phyloP scores from a whole-genome alignment of 164 flowering plant species.

The Saururus chinensis region DNA sequence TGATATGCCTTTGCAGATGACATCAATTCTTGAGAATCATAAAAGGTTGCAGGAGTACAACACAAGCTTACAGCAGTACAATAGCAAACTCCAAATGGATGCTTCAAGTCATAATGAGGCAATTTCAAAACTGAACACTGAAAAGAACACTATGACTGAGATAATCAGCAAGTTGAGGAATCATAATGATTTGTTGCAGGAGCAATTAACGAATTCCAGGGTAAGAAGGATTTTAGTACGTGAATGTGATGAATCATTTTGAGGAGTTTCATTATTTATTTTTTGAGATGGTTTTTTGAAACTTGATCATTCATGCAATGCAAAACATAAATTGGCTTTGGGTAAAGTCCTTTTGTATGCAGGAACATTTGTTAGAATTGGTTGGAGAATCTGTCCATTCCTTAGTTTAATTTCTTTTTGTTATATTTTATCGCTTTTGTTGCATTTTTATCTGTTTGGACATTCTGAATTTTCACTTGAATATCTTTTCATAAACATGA shows the following conservation, averaged over 20 bases:
- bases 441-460: no score
- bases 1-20: slow-evolving; percentile 30
- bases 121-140: slow-evolving; percentile 62
- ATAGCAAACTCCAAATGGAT: slow-evolving; percentile 80
- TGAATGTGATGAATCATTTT: neutral
- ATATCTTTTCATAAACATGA: no score
- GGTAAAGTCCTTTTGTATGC: no score
- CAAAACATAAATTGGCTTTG: no score
- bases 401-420: no score
- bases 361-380: no score
- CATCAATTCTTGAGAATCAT: slow-evolving; percentile 55
- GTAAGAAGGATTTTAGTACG: slow-evolving; percentile 25
- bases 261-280: neutral
- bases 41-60: slow-evolving; percentile 85
- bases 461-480: no score
- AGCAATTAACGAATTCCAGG: slow-evolving; percentile 46
- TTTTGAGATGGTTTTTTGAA: neutral
- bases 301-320: no score
- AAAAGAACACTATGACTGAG: slow-evolving; percentile 67
- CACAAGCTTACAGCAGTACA: slow-evolving; percentile 85
- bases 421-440: no score
- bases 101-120: slow-evolving; percentile 52
- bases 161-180: slow-evolving; percentile 62
- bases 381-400: no score
- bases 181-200: slow-evolving; percentile 44